These are phyloP conservation scores for Microcyclospora pomicola DNA, from an alignment of 2,329 filamentous ascomycete species.

Conservation along the genomic window DNA sequence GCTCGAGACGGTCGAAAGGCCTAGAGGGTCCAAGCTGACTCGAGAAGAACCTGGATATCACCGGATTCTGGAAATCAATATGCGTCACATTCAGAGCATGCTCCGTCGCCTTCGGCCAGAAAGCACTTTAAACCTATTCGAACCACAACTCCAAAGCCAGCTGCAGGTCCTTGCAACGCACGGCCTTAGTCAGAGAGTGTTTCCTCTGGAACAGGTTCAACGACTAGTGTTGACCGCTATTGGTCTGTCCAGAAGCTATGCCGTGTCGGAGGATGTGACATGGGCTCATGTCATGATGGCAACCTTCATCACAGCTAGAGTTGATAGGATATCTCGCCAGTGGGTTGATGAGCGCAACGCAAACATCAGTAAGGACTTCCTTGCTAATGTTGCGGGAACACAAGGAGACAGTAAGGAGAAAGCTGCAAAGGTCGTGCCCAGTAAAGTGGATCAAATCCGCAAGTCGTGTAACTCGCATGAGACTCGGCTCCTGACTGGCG, in stretches of 20 bases:
- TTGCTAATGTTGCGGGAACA: too few species aligned
- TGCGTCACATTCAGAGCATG: constrained; percentile 52
- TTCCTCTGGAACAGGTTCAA: constrained; percentile 39
- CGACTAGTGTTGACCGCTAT: constrained; percentile 42
- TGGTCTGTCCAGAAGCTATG: constrained; percentile 32
- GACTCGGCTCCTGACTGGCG: constrained; percentile 64
- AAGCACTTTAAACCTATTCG: constrained; percentile 9
- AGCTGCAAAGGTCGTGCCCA: constrained; percentile 1
- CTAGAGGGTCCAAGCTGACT: not conserved
- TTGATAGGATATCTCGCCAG: constrained; percentile 7
- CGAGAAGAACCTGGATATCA: constrained; percentile 8
- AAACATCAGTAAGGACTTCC: not conserved
- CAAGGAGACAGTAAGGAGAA: constrained; percentile 4
- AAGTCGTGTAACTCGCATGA: constrained; percentile 61
- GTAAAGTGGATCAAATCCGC: constrained; percentile 33
- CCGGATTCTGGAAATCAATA: constrained; percentile 40
- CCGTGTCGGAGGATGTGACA: constrained; percentile 17
- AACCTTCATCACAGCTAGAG: constrained; percentile 6
- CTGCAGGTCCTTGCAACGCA: not conserved
- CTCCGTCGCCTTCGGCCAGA: constrained; percentile 33
- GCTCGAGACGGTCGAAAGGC: not conserved
- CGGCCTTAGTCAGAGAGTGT: not conserved
- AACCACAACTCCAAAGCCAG: not conserved
- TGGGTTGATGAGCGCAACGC: constrained; percentile 3
- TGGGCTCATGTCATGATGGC: constrained; percentile 25